phyloP scores from a whole-genome alignment of 2,329 filamentous ascomycete species.

The Beauveria brongniartii region DNA sequence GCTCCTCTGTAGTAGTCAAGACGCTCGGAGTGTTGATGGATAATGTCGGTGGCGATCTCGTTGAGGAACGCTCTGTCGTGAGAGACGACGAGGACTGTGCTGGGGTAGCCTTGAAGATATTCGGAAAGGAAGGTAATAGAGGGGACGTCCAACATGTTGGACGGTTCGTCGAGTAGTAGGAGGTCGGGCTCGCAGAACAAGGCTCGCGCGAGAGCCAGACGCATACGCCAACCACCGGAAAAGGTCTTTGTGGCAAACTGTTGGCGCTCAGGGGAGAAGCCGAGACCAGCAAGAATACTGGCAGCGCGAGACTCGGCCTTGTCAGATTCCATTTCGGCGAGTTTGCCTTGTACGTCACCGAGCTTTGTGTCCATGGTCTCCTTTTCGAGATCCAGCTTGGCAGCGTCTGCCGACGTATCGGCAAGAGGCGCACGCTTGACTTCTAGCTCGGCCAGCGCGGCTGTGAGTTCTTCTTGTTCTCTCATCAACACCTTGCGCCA shows the following conservation, averaged over 20 bases:
- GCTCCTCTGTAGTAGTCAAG: conserved; percentile 98
- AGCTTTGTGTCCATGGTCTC: conserved; percentile 87
- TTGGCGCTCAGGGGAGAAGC: conserved; percentile 89
- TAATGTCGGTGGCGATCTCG: conserved; percentile 97
- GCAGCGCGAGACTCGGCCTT: conserved; percentile 94
- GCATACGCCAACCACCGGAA: conserved; percentile 99
- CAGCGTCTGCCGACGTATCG: conserved; percentile 85
- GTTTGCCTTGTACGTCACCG: conserved; percentile 82
- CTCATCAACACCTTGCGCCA: conserved; percentile 93
- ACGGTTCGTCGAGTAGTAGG: conserved; percentile 94
- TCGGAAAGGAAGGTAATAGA: conserved; percentile 97
- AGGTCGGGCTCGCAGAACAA: conserved; percentile 97
- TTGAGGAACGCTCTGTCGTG: conserved; percentile 99
- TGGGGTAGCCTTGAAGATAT: conserved; percentile 89
- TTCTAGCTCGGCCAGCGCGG: conserved; percentile 70
- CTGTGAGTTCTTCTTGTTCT: conserved; percentile 81
- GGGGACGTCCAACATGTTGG: conserved; percentile 99
- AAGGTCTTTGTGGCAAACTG: conserved; percentile 94
- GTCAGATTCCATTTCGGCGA: conserved; percentile 98
- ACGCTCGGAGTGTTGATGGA: conserved; percentile 94
- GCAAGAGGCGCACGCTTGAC: conserved; percentile 69
- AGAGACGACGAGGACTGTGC: conserved; percentile 90
- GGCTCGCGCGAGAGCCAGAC: conserved; percentile 85
- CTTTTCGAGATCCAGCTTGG: conserved; percentile 73
- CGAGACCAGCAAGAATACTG: conserved; percentile 91